Conservation (phyloP, 2,329 filamentous ascomycete species). For the Scytalidium lignicola region DNA sequence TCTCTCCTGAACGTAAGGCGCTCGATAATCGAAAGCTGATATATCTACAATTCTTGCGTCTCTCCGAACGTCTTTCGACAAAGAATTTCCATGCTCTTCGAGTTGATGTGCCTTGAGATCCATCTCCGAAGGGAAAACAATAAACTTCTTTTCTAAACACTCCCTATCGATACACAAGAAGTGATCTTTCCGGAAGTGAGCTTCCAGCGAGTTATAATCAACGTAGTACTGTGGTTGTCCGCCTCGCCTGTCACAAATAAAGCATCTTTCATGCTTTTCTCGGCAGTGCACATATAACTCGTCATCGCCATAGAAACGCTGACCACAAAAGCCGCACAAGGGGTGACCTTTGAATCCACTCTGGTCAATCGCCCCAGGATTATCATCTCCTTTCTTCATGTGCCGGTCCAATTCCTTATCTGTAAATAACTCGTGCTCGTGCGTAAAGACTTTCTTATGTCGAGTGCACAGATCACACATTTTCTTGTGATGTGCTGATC, state of each 20-base stretch:
- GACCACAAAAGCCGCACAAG: conserved; percentile 85
- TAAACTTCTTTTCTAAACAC: conserved; percentile 94
- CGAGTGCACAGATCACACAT: conserved; percentile 89
- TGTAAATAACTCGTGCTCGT: conserved; percentile 92
- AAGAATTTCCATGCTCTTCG: conserved; percentile 69
- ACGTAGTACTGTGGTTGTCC: conserved; percentile 80
- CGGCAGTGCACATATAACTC: conserved; percentile 92
- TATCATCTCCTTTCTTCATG: conserved; percentile 86
- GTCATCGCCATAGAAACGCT: conserved; percentile 92
- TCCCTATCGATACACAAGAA: conserved; percentile 79
- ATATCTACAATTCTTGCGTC: conserved; percentile 85
- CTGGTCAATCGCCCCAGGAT: conserved; percentile 83
- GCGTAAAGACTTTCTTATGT: conserved; percentile 97
- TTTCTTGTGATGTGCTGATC: conserved; percentile 73
- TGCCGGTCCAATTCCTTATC: conserved; percentile 76
- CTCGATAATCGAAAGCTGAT: conserved; percentile 74
- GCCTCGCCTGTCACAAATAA: conserved; percentile 71
- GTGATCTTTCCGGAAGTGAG: conserved; percentile 84
- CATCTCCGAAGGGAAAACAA: conserved; percentile 92
- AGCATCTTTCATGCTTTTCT: conserved; percentile 90
- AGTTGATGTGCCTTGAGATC: conserved; percentile 93
- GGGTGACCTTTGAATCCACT: conserved; percentile 96
- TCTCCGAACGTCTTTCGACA: conserved; percentile 77
- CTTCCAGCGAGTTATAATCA: conserved; percentile 80
- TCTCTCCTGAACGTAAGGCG: conserved; percentile 60